phyloP scores from a whole-genome alignment of 2,329 filamentous ascomycete species.

The Diaporthe velutina region DNA sequence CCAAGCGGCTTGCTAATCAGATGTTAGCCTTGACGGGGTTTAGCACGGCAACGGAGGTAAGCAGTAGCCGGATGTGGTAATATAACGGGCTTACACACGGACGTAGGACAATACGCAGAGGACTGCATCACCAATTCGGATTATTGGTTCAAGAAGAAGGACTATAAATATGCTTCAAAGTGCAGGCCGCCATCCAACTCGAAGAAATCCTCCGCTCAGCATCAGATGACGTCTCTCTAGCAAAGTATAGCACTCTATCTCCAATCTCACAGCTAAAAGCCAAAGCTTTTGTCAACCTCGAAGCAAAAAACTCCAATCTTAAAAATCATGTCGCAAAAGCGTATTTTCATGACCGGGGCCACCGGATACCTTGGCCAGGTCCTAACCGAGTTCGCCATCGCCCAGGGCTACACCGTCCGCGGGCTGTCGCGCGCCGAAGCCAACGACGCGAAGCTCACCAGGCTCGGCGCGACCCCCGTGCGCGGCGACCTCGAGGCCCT shows the following conservation, averaged over 20 bases:
- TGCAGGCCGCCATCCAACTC: too few relatives aligned
- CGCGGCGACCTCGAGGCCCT: constrained; percentile 55
- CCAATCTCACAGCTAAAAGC: too few relatives aligned
- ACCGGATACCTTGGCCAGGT: constrained; percentile 54
- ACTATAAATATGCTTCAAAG: neutral
- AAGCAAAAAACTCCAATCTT: neutral
- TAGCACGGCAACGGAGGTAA: constrained; percentile 5
- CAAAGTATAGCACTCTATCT: neutral
- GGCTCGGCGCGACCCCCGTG: constrained; percentile 54
- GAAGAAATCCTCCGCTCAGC: neutral
- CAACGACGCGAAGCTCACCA: constrained; percentile 46
- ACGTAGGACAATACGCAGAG: neutral
- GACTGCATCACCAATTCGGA: neutral
- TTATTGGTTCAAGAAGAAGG: neutral
- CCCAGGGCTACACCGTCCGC: constrained; percentile 54
- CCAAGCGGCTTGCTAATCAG: neutral
- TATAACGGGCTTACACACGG: neutral
- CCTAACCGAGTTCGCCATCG: constrained; percentile 44
- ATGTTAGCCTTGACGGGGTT: neutral
- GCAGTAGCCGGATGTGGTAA: neutral
- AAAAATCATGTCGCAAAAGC: constrained; percentile 15
- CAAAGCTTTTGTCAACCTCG: too few relatives aligned
- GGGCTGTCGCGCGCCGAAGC: constrained; percentile 54
- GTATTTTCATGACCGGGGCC: constrained; percentile 55
- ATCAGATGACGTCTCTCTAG: neutral